Percentiles rank a stretch among this genome's conserved stretches.
These are phyloP conservation scores for Scutellaria barbata DNA, from an alignment of 257 asterid species.

Conservation along the genomic window DNA sequence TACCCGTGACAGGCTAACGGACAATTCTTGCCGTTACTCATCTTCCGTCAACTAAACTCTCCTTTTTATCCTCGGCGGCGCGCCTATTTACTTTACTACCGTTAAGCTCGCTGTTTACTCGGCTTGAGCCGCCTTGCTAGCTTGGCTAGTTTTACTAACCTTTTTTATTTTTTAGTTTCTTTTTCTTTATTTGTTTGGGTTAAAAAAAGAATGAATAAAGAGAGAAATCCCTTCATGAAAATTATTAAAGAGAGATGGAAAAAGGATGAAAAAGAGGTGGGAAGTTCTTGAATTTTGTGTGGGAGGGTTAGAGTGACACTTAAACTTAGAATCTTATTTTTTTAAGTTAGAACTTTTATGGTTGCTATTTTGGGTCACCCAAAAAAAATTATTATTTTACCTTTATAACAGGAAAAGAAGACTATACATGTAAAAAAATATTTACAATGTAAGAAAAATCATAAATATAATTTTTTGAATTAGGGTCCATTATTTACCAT, in stretches of 20 bases:
- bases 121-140: conserved; percentile 44
- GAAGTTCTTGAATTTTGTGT: conserved; percentile 23
- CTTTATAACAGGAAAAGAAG: too few relatives aligned
- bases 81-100: conserved; percentile 37
- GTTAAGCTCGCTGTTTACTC: conserved; percentile 2
- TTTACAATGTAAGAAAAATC: too few relatives aligned
- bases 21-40: conserved; percentile 57
- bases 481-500: too few relatives aligned
- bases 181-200: background rate
- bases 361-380: background rate
- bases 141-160: background rate
- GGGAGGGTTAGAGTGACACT: conserved; percentile 33
- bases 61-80: conserved; percentile 11
- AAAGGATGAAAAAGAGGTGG: background rate
- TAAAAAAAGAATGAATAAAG: background rate
- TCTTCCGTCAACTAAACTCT: conserved; percentile 41
- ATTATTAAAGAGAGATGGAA: background rate
- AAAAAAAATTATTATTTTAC: too few relatives aligned
- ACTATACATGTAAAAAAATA: too few relatives aligned
- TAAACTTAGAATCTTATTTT: conserved; percentile 33
- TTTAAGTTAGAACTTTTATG: background rate
- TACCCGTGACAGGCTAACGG: conserved; percentile 48
- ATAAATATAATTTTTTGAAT: too few relatives aligned
- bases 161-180: background rate
- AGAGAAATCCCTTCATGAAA: background rate